phyloP scores from a whole-genome alignment of 2,329 filamentous ascomycete genomes.

The Stenocarpella maydis region DNA sequence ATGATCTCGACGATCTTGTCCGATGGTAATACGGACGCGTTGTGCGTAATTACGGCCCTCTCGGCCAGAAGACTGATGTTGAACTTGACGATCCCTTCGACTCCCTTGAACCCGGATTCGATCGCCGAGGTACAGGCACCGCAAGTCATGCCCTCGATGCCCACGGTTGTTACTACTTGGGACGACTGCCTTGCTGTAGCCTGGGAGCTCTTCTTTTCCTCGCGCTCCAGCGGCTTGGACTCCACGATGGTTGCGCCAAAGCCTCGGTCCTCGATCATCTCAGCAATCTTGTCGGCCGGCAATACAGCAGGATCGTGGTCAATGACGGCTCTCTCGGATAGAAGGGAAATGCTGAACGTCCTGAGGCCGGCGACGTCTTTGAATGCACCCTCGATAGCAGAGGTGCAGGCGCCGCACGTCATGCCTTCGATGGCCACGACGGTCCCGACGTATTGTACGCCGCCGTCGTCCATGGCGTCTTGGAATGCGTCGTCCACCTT shows the following conservation, averaged over 20 bases:
- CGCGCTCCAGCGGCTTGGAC: constrained; percentile 61
- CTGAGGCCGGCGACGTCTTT: constrained; percentile 77
- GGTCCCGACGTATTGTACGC: constrained; percentile 65
- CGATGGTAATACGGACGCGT: constrained; percentile 73
- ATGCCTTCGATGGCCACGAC: constrained; percentile 85
- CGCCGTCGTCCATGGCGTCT: constrained; percentile 47
- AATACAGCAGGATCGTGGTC: constrained; percentile 74
- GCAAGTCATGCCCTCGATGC: constrained; percentile 97
- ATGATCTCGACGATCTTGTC: constrained; percentile 83
- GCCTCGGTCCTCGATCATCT: constrained; percentile 74
- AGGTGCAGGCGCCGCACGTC: constrained; percentile 91
- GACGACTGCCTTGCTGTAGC: constrained; percentile 48
- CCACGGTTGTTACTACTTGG: constrained; percentile 79
- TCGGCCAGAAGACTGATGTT: constrained; percentile 96
- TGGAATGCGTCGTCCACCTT: constrained; percentile 46
- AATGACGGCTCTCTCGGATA: constrained; percentile 86
- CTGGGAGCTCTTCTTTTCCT: constrained; percentile 44
- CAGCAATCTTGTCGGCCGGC: constrained; percentile 61
- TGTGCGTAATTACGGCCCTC: constrained; percentile 86
- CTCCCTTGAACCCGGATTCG: constrained; percentile 78
- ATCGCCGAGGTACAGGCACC: constrained; percentile 95
- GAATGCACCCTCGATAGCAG: constrained; percentile 83
- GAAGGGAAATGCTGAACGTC: constrained; percentile 80
- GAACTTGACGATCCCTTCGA: constrained; percentile 85
- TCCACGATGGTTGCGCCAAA: constrained; percentile 84